These are phyloP conservation scores for Eucalyptus erythrocorys DNA, from an alignment of 345 rosid genomes.

Conservation along the genomic window DNA sequence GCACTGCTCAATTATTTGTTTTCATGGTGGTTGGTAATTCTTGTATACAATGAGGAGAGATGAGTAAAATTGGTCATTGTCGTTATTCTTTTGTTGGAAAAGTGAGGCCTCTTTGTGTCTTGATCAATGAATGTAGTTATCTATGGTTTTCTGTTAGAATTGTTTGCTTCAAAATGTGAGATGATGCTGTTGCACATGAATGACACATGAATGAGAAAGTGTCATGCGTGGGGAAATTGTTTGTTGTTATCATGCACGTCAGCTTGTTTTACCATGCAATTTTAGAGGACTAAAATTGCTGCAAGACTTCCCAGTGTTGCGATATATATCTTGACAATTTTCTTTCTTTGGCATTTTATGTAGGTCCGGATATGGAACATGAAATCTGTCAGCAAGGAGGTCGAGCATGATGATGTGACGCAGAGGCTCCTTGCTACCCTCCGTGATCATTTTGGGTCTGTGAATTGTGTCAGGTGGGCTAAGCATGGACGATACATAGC, in stretches of 20 bases:
- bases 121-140: background rate
- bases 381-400: constrained; percentile 65
- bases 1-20: background rate
- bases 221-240: background rate
- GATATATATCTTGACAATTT: background rate
- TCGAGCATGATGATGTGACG: constrained; percentile 39
- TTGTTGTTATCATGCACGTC: background rate
- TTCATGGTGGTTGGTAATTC: background rate
- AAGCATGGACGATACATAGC: constrained; percentile 87
- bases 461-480: constrained; percentile 99
- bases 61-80: background rate
- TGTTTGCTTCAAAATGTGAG: background rate
- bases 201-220: background rate
- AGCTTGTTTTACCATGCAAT: background rate
- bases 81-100: background rate
- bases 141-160: background rate
- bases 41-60: background rate
- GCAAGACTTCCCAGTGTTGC: background rate
- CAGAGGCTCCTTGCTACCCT: constrained; percentile 91
- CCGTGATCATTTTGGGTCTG: constrained; percentile 98
- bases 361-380: constrained; percentile 97
- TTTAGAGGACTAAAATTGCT: background rate
- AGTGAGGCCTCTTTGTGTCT: background rate
- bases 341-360: background rate
- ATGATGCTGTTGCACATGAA: background rate